These are phyloP conservation scores for Penicillium fuscoglaucum DNA, from an alignment of 2,329 filamentous ascomycete species.

Conservation along the genomic window DNA sequence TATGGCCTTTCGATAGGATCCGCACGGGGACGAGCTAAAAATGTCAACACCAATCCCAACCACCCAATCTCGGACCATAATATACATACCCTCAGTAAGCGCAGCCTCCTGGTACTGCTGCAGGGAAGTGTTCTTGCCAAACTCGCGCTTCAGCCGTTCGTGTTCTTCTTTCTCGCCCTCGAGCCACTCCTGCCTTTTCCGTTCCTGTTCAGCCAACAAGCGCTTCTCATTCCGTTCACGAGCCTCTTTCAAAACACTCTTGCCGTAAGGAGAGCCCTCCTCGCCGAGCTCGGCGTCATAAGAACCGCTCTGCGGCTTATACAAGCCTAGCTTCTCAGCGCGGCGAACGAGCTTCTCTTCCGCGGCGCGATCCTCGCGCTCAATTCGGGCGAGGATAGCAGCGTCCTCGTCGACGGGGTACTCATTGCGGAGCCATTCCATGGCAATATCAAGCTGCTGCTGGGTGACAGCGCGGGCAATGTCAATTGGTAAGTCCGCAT, in stretches of 20 bases:
- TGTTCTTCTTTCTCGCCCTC: constrained; percentile 49
- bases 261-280: constrained; percentile 44
- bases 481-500: constrained; percentile 45
- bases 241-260: constrained; percentile 43
- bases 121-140: constrained; percentile 38
- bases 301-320: constrained; percentile 47
- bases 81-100: constrained; percentile 37
- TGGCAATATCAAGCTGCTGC: constrained; percentile 36
- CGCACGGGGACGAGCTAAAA: constrained; percentile 40
- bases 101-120: constrained; percentile 39
- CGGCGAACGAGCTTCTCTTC: constrained; percentile 39
- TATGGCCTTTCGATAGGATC: constrained; percentile 42
- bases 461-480: constrained; percentile 36
- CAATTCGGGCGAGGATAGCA: constrained; percentile 48
- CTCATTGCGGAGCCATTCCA: constrained; percentile 45
- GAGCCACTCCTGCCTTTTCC: constrained; percentile 54
- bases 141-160: constrained; percentile 33
- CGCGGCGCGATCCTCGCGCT: constrained; percentile 40
- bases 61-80: neutral
- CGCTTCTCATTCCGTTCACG: constrained; percentile 43
- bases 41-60: constrained; percentile 12
- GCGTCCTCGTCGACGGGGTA: constrained; percentile 51
- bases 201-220: constrained; percentile 47
- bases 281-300: constrained; percentile 45
- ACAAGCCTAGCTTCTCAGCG: constrained; percentile 44